Evolutionary conservation across 805 yeast genomes (phyloP).

Genomic region (Metschnikowia baotianmanensis): DNA sequence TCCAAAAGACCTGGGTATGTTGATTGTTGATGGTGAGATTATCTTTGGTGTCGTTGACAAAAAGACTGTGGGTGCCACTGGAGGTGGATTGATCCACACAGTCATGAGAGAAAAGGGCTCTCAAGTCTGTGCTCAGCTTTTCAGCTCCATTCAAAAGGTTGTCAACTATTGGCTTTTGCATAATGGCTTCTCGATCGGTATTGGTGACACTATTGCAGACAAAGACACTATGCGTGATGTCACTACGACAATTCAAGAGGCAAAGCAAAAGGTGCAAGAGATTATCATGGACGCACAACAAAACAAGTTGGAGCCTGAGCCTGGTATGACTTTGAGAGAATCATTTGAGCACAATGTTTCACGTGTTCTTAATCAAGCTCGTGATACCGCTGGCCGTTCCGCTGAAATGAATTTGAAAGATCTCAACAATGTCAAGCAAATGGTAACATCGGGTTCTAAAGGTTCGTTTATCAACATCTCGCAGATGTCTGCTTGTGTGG

Average conservation of each 20-base stretch:
- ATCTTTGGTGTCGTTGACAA: slow-evolving; percentile 98
- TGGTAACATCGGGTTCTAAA: slow-evolving; percentile 98
- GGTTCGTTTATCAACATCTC: slow-evolving; percentile 99
- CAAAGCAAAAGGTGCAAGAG: slow-evolving; percentile 91
- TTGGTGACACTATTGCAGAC: slow-evolving; percentile 99
- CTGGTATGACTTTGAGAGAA: slow-evolving; percentile 99
- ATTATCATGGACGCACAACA: slow-evolving; percentile 90
- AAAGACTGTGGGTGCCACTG: slow-evolving; percentile 97
- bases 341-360: slow-evolving; percentile 97
- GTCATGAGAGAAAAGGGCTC: slow-evolving; percentile 98
- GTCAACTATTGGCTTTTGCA: slow-evolving; percentile 96
- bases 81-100: slow-evolving; percentile 96
- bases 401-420: slow-evolving; percentile 96
- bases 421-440: slow-evolving; percentile 93
- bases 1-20: slow-evolving; percentile 95
- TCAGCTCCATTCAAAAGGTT: slow-evolving; percentile 90
- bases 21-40: slow-evolving; percentile 91
- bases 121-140: slow-evolving; percentile 79
- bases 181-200: slow-evolving; percentile 97
- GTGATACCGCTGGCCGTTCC: slow-evolving; percentile 98
- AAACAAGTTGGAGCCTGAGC: slow-evolving; percentile 87
- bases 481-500: slow-evolving; percentile 99
- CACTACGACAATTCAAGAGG: slow-evolving; percentile 88
- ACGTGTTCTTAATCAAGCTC: slow-evolving; percentile 92
- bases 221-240: slow-evolving; percentile 92